Conservation (phyloP, 2,329 filamentous ascomycete genomes). For the Leptographium lundbergii region DNA sequence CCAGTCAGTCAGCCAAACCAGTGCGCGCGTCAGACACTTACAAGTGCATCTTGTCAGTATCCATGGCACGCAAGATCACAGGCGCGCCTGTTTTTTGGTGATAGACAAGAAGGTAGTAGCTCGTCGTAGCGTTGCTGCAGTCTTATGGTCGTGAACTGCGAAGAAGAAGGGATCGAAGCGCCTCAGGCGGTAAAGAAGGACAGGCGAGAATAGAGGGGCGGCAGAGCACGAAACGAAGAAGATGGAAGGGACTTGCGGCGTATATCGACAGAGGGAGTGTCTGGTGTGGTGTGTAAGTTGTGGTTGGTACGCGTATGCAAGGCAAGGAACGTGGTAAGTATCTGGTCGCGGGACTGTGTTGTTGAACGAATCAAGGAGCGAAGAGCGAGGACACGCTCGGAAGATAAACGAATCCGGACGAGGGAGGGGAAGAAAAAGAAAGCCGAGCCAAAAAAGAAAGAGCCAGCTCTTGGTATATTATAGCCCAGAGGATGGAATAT, state of each 20-base stretch:
- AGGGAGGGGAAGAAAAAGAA: constrained; percentile 1
- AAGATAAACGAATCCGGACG: constrained; percentile 18
- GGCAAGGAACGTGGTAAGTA: constrained; percentile 31
- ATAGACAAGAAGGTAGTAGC: not conserved
- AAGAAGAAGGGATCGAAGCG: not conserved
- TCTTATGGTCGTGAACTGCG: not conserved
- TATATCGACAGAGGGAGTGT: constrained; percentile 16
- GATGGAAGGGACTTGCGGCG: too few relatives aligned
- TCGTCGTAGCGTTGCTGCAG: too few relatives aligned
- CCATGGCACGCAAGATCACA: constrained; percentile 26
- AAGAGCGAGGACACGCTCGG: not conserved
- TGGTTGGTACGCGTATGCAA: constrained; percentile 1
- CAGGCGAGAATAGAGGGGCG: too few relatives aligned
- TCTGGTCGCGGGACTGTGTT: constrained; percentile 19
- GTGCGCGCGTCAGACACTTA: constrained; percentile 23
- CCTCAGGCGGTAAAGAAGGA: not conserved
- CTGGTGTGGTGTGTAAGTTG: constrained; percentile 3
- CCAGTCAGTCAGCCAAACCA: not conserved
- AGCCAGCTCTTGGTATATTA: constrained; percentile 43
- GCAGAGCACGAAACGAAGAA: too few relatives aligned
- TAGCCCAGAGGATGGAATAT: constrained; percentile 27
- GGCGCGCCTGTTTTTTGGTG: not conserved
- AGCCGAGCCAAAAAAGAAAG: constrained; percentile 17
- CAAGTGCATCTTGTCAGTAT: constrained; percentile 38
- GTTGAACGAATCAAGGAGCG: not conserved